Evolutionary conservation across 2,329 filamentous ascomycete species (phyloP).

Genomic region (Aspergillus texensis): DNA sequence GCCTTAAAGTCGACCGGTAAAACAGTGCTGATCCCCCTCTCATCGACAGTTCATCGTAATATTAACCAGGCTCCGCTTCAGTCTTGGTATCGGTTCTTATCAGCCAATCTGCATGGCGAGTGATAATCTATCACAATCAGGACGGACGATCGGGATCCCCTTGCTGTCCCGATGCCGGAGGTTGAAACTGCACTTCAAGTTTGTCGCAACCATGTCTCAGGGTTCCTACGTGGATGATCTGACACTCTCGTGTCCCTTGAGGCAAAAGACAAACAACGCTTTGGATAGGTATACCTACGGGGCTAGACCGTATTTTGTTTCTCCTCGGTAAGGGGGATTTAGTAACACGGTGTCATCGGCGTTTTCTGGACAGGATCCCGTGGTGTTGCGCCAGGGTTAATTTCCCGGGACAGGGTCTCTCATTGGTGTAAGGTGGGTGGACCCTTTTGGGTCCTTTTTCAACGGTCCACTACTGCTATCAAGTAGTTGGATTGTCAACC

Average conservation of each 20-base stretch:
- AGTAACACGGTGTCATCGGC: constrained; percentile 1
- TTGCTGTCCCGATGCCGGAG: background rate
- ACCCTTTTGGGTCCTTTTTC: background rate
- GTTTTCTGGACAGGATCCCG: background rate
- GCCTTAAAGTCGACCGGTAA: background rate
- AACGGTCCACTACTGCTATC: background rate
- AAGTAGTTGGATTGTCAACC: background rate
- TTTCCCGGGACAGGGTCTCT: background rate
- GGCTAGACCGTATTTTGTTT: background rate
- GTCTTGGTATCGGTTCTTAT: background rate
- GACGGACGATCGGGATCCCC: background rate
- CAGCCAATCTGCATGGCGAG: background rate
- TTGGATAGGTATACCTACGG: too few relatives aligned
- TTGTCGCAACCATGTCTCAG: background rate
- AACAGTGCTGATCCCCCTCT: background rate
- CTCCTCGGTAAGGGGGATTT: background rate
- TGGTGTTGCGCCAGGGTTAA: background rate
- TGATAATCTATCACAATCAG: background rate
- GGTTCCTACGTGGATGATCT: background rate
- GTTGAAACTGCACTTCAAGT: background rate
- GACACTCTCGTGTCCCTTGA: background rate
- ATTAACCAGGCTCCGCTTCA: background rate
- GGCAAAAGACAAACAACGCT: background rate
- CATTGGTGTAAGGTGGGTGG: constrained; percentile 1
- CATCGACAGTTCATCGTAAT: background rate